Base-by-base conservation (phyloP, 371 early-diverging fungal species). In the Syncephalastrum sp. region DNA sequence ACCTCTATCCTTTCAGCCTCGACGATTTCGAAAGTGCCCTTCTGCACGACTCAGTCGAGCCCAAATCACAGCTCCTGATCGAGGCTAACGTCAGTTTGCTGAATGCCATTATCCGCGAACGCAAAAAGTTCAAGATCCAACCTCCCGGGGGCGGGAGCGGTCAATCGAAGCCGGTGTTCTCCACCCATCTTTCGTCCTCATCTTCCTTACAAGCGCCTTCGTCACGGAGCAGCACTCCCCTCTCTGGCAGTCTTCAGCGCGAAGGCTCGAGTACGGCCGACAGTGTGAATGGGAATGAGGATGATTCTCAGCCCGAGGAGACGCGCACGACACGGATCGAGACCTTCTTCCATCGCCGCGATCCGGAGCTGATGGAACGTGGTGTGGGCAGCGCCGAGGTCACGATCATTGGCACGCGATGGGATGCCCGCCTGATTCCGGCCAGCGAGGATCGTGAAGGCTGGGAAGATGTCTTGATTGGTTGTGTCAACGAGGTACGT, bases 391-490 rank as follows among this genome's bases (percentile, higher is more conserved):
- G 70, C 56, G 57, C 46, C 3, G 63, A 62, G 19, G 61, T 74
- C 3, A 54, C 60, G 24, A 47, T 43, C 16, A 55, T 74, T 47
- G 63, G 72, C 23, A 16, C 47, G 5, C 59, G 60, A 23, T 79
- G 79, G 79, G 74, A 76, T 51, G 38, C 54, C 23, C 63, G 64
- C 15, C 61, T 68, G 1, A 65, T 79, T 2, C 60, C 61, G 23
- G 59, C 61, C 5, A 59, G 54, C 16, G 61, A 71, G 46, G 74
- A 79, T 43, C 63, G 79, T 13, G 54, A 64, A 48, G 76, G 76
- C 41, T 79, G 79, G 79, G 74, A 72, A 54, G 67, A 74, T 61
- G 69, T 70, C 3, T 58, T 79, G 47, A 74, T 79, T 54, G 79
- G 79, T 0, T 75, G 72, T 25, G 51, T 79, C 6, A 69, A 79